Evolutionary conservation across 495 filamentous ascomycete species (phyloP).

Genomic region (Xylaria scruposa): DNA sequence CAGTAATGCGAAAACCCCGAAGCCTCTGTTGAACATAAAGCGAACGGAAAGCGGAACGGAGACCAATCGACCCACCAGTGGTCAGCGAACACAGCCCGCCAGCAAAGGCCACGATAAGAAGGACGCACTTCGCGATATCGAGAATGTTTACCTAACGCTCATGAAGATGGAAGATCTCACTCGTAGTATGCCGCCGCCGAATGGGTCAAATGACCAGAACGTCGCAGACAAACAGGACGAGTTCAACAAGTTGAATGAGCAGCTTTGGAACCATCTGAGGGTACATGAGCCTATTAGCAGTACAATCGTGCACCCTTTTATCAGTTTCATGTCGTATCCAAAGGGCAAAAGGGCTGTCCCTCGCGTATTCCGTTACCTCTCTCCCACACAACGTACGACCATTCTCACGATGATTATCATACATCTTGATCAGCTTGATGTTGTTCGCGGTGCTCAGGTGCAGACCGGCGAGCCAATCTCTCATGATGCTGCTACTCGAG

Average conservation of each 20-base stretch:
- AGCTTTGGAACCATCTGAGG: constrained; percentile 83
- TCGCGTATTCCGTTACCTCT: constrained; percentile 91
- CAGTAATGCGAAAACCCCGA: constrained; percentile 96
- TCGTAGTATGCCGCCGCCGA: constrained; percentile 77
- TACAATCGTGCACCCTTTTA: constrained; percentile 86
- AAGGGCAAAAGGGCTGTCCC: constrained; percentile 97
- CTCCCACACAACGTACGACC: constrained; percentile 88
- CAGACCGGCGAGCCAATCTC: constrained; percentile 68
- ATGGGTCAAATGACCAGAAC: constrained; percentile 67
- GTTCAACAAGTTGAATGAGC: constrained; percentile 80
- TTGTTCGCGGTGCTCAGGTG: constrained; percentile 78
- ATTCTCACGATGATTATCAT: constrained; percentile 94
- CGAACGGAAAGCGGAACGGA: constrained; percentile 74
- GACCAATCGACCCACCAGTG: constrained; percentile 52
- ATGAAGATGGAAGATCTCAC: constrained; percentile 96
- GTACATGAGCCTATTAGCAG: constrained; percentile 88
- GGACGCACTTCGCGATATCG: constrained; percentile 80
- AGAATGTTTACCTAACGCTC: constrained; percentile 81
- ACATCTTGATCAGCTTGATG: constrained; percentile 90
- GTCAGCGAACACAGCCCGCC: constrained; percentile 54
- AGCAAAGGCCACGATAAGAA: constrained; percentile 73
- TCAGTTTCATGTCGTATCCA: constrained; percentile 88
- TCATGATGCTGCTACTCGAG: constrained; percentile 73
- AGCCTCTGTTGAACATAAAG: constrained; percentile 94
- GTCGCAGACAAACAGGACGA: constrained; percentile 70